These are phyloP conservation scores for Trametes coccinea DNA, from an alignment of 768 basidiomycete genomes.

Conservation along the genomic window DNA sequence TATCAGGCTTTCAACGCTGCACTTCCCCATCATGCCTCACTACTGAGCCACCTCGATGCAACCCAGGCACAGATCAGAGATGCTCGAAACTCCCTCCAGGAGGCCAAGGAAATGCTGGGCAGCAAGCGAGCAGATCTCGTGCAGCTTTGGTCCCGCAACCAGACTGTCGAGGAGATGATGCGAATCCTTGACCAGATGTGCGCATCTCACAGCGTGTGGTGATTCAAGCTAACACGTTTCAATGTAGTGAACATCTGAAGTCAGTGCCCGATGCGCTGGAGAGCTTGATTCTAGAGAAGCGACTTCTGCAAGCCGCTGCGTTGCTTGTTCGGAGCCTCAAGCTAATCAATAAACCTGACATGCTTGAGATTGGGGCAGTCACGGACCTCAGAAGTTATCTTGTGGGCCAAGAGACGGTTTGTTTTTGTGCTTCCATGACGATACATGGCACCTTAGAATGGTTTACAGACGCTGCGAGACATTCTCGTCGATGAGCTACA, in stretches of 20 bases:
- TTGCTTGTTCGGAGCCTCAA: conserved; percentile 87
- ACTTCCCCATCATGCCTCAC: conserved; percentile 82
- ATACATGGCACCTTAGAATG: background rate
- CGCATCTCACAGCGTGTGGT: conserved; percentile 63
- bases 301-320: conserved; percentile 84
- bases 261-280: conserved; percentile 90
- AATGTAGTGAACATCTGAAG: conserved; percentile 80
- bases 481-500: conserved; percentile 95
- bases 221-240: background rate
- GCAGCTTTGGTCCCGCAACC: conserved; percentile 85
- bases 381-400: conserved; percentile 87
- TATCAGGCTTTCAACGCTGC: conserved; percentile 96
- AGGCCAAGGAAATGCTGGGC: conserved; percentile 77
- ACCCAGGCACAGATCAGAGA: conserved; percentile 75
- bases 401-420: conserved; percentile 79
- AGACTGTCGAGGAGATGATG: conserved; percentile 95
- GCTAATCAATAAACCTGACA: conserved; percentile 86
- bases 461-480: conserved; percentile 76
- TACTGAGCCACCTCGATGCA: conserved; percentile 68
- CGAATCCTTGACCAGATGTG: conserved; percentile 93
- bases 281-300: conserved; percentile 93
- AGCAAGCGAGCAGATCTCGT: conserved; percentile 86
- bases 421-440: conserved; percentile 30
- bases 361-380: conserved; percentile 94
- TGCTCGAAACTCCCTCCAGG: conserved; percentile 69